Base-by-base conservation (phyloP, 768 basidiomycete species). In the Collybia sordida region DNA sequence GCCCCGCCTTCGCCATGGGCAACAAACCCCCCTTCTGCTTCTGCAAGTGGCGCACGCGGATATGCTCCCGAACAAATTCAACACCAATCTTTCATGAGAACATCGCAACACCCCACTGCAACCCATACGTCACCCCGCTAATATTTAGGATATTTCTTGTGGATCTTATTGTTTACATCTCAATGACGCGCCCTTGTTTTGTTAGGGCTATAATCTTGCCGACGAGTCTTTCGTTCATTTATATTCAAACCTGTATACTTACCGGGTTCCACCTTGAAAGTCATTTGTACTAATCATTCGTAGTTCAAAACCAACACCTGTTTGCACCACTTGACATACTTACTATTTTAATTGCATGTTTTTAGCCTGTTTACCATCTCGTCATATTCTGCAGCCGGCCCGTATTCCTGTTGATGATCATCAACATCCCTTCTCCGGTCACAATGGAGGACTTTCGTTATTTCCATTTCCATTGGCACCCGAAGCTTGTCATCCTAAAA, bases 61-160 rank as follows among this genome's bases (percentile, higher is more conserved):
- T 67, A 68, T 55, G 57, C 65, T 2, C 62, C 68, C 18, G 69
- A 68, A 2, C 69, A 71, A 51, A 56, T 67, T 37, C 69, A 71
- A 47, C 69, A 67, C 47, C 69, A 71, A 46, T 71, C 69, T 3
- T 71, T 71, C 51, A 62, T 71, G 57, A 63, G 69, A 48, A 62
- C 66, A 24, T 64, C 68, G 1, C 66, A 68, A 47, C 66, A 60
- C 41, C 19, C 63, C 36, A 45, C 60, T 23, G 44, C 44, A 22
- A 57, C 52, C 31, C 51, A 57, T 46, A 54, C 61, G 41, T 51
- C 59, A 19, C 57, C 61, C 25, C 59, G 57, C 27, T 62, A 58
- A 62, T 58, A n/a, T 54, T 24, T 54, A 57, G 45, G 43, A 44
- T 57, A 53, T 50, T 51, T 54, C 53, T 54, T 54, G 48, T 24